Conservation (phyloP, 768 basidiomycete genomes). For the Tulasnella calospora region DNA sequence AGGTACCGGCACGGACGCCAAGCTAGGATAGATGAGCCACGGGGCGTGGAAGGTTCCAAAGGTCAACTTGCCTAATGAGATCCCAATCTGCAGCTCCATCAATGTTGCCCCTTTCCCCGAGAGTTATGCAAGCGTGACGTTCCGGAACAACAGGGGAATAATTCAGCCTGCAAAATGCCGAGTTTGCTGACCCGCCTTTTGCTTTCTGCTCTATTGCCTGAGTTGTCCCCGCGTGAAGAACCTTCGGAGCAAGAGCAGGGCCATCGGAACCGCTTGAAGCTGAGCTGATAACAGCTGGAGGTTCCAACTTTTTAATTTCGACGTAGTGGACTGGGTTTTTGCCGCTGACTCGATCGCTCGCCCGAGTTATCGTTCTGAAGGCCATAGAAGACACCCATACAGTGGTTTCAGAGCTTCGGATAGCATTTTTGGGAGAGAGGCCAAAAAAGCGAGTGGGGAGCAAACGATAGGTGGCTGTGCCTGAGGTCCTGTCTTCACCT, state of each 20-base stretch:
- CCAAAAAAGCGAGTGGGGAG: slow-evolving; percentile 36
- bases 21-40: background rate
- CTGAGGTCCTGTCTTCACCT: slow-evolving; percentile 37
- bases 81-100: slow-evolving; percentile 55
- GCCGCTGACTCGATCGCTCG: background rate
- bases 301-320: background rate
- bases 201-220: background rate
- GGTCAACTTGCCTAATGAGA: slow-evolving; percentile 46
- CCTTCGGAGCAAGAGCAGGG: background rate
- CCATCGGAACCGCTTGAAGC: background rate
- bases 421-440: slow-evolving; percentile 30
- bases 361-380: slow-evolving; percentile 23
- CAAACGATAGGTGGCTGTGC: slow-evolving; percentile 51
- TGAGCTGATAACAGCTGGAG: slow-evolving; percentile 8
- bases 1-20: background rate
- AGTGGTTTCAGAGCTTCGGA: slow-evolving; percentile 10
- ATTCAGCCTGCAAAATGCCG: background rate
- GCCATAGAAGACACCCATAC: slow-evolving; percentile 28
- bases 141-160: slow-evolving; percentile 11
- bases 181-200: background rate
- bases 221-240: background rate
- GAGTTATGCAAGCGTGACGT: background rate
- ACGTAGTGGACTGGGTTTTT: background rate
- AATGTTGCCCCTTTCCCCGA: background rate
- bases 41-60: background rate